Evolutionary conservation across 2,329 filamentous ascomycete genomes (phyloP).

Genomic region (Penicillium glabrum): DNA sequence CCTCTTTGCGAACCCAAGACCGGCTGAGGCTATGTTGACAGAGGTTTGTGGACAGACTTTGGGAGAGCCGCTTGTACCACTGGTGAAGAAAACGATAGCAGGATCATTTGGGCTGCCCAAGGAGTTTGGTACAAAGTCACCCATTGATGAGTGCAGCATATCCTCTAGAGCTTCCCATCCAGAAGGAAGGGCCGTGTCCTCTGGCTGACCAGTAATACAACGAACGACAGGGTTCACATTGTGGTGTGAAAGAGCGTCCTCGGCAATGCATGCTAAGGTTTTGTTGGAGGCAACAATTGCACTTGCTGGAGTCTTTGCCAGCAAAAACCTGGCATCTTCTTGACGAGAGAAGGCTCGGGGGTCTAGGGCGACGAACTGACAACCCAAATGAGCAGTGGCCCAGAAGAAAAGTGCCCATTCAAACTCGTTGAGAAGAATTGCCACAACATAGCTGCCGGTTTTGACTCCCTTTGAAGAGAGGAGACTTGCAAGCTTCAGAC

Average conservation of each 20-base stretch:
- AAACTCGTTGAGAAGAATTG: not conserved
- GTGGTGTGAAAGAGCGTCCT: not conserved
- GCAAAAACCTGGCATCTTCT: not conserved
- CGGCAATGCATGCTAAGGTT: not conserved
- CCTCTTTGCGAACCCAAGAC: not conserved
- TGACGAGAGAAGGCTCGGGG: not conserved
- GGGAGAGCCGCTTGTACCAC: not conserved
- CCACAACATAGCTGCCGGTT: not conserved
- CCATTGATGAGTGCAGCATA: not conserved
- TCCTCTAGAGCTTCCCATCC: not conserved
- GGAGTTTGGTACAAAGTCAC: not conserved
- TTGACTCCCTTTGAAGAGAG: not conserved
- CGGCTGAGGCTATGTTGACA: not conserved
- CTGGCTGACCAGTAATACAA: not conserved
- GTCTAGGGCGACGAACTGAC: not conserved
- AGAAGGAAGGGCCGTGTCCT: not conserved
- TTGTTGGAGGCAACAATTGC: not conserved
- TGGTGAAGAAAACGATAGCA: not conserved
- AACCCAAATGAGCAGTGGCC: not conserved
- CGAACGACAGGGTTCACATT: not conserved
- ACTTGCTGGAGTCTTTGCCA: not conserved
- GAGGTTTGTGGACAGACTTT: not conserved
- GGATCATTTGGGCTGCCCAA: not conserved
- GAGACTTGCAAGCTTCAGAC: not conserved
- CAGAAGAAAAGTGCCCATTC: not conserved